Evolutionary conservation across 2,329 filamentous ascomycete genomes (phyloP).

Genomic region (Clarireedia paspali): DNA sequence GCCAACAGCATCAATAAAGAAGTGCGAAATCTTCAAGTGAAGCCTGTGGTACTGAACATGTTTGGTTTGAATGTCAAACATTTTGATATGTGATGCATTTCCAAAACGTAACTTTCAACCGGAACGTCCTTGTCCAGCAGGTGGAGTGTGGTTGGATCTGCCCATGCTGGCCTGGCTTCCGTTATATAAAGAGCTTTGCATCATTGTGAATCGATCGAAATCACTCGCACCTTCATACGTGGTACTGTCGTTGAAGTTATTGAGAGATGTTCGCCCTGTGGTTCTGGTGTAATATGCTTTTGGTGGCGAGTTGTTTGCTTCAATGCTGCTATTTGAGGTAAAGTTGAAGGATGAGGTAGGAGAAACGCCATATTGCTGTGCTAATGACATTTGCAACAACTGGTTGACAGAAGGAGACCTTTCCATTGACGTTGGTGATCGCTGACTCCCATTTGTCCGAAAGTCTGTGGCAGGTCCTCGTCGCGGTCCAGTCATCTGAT

Average conservation of each 20-base stretch:
- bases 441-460: slow-evolving; percentile 3
- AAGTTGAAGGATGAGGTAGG: slow-evolving; percentile 31
- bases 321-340: slow-evolving; percentile 44
- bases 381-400: slow-evolving; percentile 19
- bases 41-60: slow-evolving; percentile 11
- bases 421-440: slow-evolving; percentile 10
- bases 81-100: too few species aligned
- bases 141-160: slow-evolving; percentile 38
- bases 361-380: slow-evolving; percentile 16
- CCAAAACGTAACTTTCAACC: background rate
- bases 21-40: background rate
- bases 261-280: slow-evolving; percentile 6
- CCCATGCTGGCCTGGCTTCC: slow-evolving; percentile 13
- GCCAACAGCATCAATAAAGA: background rate
- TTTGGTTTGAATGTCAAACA: slow-evolving; percentile 12
- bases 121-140: slow-evolving; percentile 36
- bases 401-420: slow-evolving; percentile 16
- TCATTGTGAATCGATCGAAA: slow-evolving; percentile 24
- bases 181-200: slow-evolving; percentile 27
- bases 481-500: slow-evolving; percentile 18
- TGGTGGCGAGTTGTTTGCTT: slow-evolving; percentile 34
- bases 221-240: slow-evolving; percentile 20
- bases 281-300: slow-evolving; percentile 7
- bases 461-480: slow-evolving; percentile 12
- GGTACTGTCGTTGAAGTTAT: slow-evolving; percentile 19